Conservation (phyloP, 2,329 filamentous ascomycete genomes). For the Tympanopsis confertula region DNA sequence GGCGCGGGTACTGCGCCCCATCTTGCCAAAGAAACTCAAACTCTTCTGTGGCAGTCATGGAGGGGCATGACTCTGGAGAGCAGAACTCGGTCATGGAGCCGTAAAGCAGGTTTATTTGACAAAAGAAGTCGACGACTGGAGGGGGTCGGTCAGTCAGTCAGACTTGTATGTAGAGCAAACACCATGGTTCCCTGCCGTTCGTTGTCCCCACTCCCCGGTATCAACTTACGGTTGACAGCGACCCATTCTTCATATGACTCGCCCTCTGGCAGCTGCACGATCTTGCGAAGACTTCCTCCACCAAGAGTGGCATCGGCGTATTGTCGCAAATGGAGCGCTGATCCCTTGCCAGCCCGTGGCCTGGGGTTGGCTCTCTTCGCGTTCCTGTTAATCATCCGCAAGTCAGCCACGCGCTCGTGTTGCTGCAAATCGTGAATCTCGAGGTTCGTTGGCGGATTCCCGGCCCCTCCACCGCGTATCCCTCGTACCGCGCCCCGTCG, state of each 20-base stretch:
- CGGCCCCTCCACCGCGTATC: too few species aligned
- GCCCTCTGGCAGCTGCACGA: conserved; percentile 91
- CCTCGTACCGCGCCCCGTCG: too few species aligned
- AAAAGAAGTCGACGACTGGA: conserved; percentile 97
- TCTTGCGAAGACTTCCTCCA: conserved; percentile 86
- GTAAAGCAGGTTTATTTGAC: conserved; percentile 97
- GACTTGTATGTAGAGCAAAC: background rate
- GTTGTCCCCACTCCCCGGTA: background rate
- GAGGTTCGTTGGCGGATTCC: too few species aligned
- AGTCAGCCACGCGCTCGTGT: too few species aligned
- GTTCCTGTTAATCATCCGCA: too few species aligned
- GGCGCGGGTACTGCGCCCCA: conserved; percentile 81
- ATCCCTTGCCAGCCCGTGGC: background rate
- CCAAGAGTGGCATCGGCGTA: conserved; percentile 96
- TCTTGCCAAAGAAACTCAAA: conserved; percentile 99
- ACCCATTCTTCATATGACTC: conserved; percentile 98
- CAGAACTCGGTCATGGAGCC: conserved; percentile 99
- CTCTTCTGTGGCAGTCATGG: conserved; percentile 99
- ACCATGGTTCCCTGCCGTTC: background rate
- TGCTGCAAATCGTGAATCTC: too few species aligned
- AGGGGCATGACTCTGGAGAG: conserved; percentile 88
- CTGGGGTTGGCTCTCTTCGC: background rate
- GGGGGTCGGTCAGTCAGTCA: conserved; percentile 12
- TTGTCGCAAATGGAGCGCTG: conserved; percentile 65
- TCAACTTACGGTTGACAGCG: conserved; percentile 81